Base-by-base conservation (phyloP, 345 rosid species). In the Camelina sativa region DNA sequence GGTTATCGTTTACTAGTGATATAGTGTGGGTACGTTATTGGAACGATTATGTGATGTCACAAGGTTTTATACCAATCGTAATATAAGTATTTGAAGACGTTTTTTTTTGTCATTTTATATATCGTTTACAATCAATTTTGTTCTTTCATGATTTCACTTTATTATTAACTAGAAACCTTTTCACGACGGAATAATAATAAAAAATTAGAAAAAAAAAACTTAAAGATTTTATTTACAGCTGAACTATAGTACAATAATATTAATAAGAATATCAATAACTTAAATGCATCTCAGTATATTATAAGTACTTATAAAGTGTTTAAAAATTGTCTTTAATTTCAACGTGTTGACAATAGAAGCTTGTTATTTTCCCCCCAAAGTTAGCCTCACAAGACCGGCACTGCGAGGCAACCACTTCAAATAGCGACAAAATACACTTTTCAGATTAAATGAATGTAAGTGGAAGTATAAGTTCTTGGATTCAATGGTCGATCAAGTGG, bases 351-450 rank as follows among this genome's bases (percentile, higher is more conserved):
- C 55, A 40, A 35, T 46, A 76, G 25, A 50, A 4, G 65, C 40
- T 43, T 61, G 56, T 25, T 43, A 44, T 58, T 58, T 28, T 2
- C 2, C 7, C 7, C 4, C 7, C 7, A 8, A 51, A 65, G 56
- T 43, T 67, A 60, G 69, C 77, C 69, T 72, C 64, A 12, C 17
- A 17, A 72, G 77, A 78, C 81, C 59, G 81, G 69, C 81, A 72
- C 69, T 66, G 15, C 28, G 11, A 40, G 16, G 38, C 59, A 60
- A 7, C 62, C 61, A 74, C 57, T 41, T 37, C 43, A 72, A 53
- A 51, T 20, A 11, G 23, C 63, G 63, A 77, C 73, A 72, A 72
- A 71, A 12, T 66, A 22, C 64, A 60, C 77, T 32, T 65, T 72
- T 60, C 25, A 22, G 68, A 11, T 32, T 72, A 72, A 59, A 66